Evolutionary conservation across 2,329 filamentous ascomycete genomes (phyloP).

Genomic region (Paraphaeosphaeria minitans): DNA sequence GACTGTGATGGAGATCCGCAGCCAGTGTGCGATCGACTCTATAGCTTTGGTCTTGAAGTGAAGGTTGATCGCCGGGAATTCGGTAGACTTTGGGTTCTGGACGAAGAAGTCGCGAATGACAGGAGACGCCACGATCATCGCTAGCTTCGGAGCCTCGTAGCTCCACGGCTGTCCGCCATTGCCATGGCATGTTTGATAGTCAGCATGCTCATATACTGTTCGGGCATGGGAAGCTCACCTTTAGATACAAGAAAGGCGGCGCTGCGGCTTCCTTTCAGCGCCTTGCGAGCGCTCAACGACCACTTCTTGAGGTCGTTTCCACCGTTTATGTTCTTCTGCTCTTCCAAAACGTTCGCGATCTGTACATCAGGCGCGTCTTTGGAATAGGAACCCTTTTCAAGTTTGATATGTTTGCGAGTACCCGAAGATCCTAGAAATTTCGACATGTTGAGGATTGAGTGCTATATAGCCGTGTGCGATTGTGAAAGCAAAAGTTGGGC

Average conservation of each 20-base stretch:
- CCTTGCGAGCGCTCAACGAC: neutral
- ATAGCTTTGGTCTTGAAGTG: neutral
- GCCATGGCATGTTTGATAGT: neutral
- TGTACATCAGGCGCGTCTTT: neutral
- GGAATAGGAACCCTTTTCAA: neutral
- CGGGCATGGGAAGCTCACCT: neutral
- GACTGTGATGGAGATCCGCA: neutral
- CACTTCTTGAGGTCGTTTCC: neutral
- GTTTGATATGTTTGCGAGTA: neutral
- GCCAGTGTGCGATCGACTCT: neutral
- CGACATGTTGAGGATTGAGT: neutral
- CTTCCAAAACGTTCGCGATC: neutral
- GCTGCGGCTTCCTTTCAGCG: neutral
- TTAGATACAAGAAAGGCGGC: neutral
- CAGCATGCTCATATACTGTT: no score
- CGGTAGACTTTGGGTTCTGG: neutral
- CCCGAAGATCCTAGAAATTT: neutral
- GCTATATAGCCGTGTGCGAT: neutral
- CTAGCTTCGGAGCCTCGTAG: conserved; percentile 4
- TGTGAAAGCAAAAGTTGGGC: neutral
- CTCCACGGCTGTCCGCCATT: neutral
- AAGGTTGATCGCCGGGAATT: neutral
- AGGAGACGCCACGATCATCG: neutral
- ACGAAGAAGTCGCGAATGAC: neutral
- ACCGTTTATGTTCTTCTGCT: neutral